Base-by-base conservation (phyloP, 495 filamentous ascomycete species). In the Penicillium robsamsonii region DNA sequence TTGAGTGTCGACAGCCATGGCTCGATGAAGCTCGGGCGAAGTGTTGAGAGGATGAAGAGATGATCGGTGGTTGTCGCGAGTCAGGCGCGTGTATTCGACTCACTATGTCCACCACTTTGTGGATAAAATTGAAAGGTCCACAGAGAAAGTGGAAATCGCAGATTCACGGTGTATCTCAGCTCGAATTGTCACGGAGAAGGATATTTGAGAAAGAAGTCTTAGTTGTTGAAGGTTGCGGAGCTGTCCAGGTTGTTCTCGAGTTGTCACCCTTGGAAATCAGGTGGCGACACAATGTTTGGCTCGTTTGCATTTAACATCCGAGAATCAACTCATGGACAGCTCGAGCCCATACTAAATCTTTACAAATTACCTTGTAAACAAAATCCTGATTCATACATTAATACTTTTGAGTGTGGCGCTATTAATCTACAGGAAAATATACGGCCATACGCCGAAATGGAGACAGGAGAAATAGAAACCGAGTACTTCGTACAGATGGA, bases 1-100 rank as follows among this genome's bases (percentile, higher is more conserved):
- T 22, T 67, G 57, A 9, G 74, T 60, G 46, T 77, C 72, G 38
- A 72, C 65, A 47, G 74, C 52, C 77, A 80, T 80, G 47, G 37
- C 46, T 27, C n/a, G 6, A 40, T 17, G 48, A 24, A 50, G 31
- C 9, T 17, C 12, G 17, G 18, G 42, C 5, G 25, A 35, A 24
- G 18, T 4, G 25, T 30, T n/a, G 17, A 31, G 15, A 27, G 25
- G 13, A 11, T 41, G n/a, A 13, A 31, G 18, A 6, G 37, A 50
- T 12, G 22, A 20, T 41, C 24, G 15, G 31, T 41, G 17, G 25
- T 52, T 25, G 35, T 43, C 10, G 27, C 41, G 29, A 45, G 9
- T n/a, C 9, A 15, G 40, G 18, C 20, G 27, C 4, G 22, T 11
- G 25, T 13, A 24, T 49, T 15, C 2, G 29, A 9, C 5, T 49